phyloP scores from a whole-genome alignment of 306 rosid genomes.

The Corylus avellana region DNA sequence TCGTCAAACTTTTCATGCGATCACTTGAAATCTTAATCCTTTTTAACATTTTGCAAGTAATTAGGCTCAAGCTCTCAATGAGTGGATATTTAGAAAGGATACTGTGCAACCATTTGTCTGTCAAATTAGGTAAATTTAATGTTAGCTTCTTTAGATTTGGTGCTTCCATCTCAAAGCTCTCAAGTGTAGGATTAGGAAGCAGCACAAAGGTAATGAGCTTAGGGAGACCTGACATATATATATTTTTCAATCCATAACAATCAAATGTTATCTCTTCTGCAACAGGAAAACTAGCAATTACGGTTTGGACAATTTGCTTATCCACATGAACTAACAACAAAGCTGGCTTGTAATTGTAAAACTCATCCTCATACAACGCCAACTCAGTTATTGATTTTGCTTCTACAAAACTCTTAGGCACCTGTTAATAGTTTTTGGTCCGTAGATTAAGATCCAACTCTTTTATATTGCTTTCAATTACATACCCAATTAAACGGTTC shows the following conservation, averaged over 20 bases:
- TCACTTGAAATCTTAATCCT: conserved; percentile 30
- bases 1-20: conserved; percentile 20
- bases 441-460: conserved; percentile 16
- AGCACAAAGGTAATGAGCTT: neutral
- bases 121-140: neutral
- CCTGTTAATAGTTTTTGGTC: neutral
- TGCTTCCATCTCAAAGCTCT: neutral
- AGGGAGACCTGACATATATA: neutral
- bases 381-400: conserved; percentile 20
- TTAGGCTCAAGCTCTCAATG: conserved; percentile 30
- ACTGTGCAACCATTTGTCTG: conserved; percentile 25
- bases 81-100: conserved; percentile 22
- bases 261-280: neutral
- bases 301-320: neutral
- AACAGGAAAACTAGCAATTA: neutral
- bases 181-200: neutral
- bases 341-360: neutral
- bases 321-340: neutral
- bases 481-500: conserved; percentile 35
- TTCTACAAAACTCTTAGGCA: conserved; percentile 18
- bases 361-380: conserved; percentile 3
- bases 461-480: conserved; percentile 15
- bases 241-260: neutral
- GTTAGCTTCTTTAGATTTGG: conserved; percentile 5
- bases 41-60: conserved; percentile 17